Conservation (phyloP, 495 filamentous ascomycete genomes). For the Neurospora sp. region DNA sequence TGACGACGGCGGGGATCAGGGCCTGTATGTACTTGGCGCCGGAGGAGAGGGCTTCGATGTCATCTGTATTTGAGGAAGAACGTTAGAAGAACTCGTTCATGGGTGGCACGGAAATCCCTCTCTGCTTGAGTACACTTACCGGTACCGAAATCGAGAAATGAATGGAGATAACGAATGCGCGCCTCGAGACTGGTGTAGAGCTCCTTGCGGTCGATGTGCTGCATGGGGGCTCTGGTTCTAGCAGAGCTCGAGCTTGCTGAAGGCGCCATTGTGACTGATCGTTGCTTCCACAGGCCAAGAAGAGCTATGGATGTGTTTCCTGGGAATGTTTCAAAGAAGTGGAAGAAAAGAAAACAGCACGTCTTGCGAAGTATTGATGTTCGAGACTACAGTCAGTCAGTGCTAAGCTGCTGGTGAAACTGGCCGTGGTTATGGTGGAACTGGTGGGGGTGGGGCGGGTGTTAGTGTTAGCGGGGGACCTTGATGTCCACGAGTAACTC, state of each 20-base stretch:
- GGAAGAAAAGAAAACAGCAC: neutral
- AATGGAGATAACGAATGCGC: conserved; percentile 59
- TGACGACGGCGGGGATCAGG: conserved; percentile 60
- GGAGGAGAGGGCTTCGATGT: conserved; percentile 55
- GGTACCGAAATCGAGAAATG: conserved; percentile 61
- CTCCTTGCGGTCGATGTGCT: conserved; percentile 58
- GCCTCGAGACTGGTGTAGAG: conserved; percentile 59
- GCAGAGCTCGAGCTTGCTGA: neutral
- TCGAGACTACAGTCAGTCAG: neutral
- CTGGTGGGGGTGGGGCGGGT: neutral
- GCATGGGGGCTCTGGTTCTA: conserved; percentile 23
- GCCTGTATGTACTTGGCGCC: conserved; percentile 65
- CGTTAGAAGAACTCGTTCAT: neutral
- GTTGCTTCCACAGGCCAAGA: neutral
- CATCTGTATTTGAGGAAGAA: conserved; percentile 30
- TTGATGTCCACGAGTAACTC: neutral
- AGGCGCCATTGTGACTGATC: conserved; percentile 18
- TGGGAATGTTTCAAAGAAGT: neutral
- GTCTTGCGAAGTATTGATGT: neutral
- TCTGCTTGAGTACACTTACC: conserved; percentile 33
- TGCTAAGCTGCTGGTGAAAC: neutral
- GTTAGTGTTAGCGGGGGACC: neutral
- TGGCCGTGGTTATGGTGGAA: neutral
- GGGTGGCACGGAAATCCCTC: neutral
- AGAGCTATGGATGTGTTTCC: neutral